Percentiles rank a stretch among this genome's conserved stretches.
Evolutionary conservation across 1,284 basidiomycete genomes (phyloP).

Genomic region (Inonotus obliquus): DNA sequence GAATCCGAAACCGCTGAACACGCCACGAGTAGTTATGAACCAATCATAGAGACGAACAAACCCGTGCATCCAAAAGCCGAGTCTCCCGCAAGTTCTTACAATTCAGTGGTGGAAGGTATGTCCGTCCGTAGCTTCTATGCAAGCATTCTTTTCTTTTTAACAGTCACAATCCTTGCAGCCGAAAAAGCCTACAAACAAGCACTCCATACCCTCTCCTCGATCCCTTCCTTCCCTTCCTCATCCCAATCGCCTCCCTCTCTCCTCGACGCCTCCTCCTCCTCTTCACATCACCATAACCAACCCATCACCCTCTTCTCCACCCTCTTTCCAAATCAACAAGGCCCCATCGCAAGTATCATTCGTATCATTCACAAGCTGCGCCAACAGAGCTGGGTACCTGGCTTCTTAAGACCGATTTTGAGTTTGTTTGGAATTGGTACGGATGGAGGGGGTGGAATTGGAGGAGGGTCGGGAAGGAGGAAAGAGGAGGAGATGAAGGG

Average conservation of each 20-base stretch:
- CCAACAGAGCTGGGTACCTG: constrained; percentile 44
- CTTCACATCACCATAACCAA: constrained; percentile 20
- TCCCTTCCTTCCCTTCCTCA: constrained; percentile 54
- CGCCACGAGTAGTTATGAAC: too few relatives aligned
- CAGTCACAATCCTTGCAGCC: constrained; percentile 30
- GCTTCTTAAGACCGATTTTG: constrained; percentile 33
- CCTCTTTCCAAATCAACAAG: constrained; percentile 61
- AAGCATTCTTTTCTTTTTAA: not conserved
- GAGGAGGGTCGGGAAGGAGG: constrained; percentile 43
- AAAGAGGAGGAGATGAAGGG: constrained; percentile 55
- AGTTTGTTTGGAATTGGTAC: constrained; percentile 30
- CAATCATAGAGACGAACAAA: too few relatives aligned
- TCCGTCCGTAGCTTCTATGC: too few relatives aligned
- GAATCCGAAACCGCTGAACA: too few relatives aligned
- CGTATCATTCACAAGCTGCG: constrained; percentile 61
- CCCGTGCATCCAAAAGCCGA: not conserved
- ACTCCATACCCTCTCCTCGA: constrained; percentile 51
- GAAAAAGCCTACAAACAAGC: constrained; percentile 69
- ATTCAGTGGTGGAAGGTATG: not conserved
- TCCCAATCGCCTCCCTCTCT: constrained; percentile 46
- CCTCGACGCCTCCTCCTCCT: constrained; percentile 26
- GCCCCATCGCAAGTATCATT: constrained; percentile 60
- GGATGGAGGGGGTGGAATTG: constrained; percentile 31
- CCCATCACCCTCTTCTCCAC: constrained; percentile 54
- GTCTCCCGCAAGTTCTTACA: not conserved